Base-by-base conservation (phyloP, 352 stramenopile species). In the Halophytophthora polymorphica region DNA sequence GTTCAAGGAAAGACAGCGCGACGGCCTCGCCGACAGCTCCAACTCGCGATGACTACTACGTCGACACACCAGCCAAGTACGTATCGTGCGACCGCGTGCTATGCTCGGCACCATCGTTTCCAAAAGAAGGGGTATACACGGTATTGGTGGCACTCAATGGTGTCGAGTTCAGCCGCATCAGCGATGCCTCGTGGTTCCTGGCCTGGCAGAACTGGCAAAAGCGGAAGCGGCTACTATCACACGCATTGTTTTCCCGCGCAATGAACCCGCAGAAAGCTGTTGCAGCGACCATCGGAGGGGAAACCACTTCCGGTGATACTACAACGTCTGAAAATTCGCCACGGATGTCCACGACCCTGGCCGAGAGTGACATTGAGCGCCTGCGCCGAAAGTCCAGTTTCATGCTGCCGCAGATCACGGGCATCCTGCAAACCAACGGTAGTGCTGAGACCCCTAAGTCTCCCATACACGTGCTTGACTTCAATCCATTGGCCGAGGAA, bases 191-290 rank as follows among this genome's bases (percentile, higher is more conserved):
- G 14, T 92, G 75, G 79, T 89, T 88, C 45, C 54, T 90, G 25
- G 66, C 70, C n/a, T 93, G 83, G 83, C 77, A 88, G 22, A 93
- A 90, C 53, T 93, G 83, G 83, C 81, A 92, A 50, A 82, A 77
- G 23, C 65, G 80, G 7, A 88, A 88, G 52, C 66, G 69, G 2
- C 23, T 84, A 28, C 61, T 78, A 6, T 60, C 56, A 4, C 69
- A 80, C 45, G 52, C 50, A 6, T 36, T 79, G 18, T 83, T 80
- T 17, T 61, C 63, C 21, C 45, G 55, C 22, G 45, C 55, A 2
- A 61, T 34, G 8, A 50, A 39, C 13, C 2, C 36, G 2, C 49
- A 64, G 7, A 55, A 64, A 19, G 34, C 59, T 17, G 54, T 45
- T 23, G 39, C 54, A 17, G 59, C 61, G 17, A 65, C 57, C 12